These are phyloP conservation scores for Ogataea henricii DNA, from an alignment of 805 yeast species.

Conservation along the genomic window DNA sequence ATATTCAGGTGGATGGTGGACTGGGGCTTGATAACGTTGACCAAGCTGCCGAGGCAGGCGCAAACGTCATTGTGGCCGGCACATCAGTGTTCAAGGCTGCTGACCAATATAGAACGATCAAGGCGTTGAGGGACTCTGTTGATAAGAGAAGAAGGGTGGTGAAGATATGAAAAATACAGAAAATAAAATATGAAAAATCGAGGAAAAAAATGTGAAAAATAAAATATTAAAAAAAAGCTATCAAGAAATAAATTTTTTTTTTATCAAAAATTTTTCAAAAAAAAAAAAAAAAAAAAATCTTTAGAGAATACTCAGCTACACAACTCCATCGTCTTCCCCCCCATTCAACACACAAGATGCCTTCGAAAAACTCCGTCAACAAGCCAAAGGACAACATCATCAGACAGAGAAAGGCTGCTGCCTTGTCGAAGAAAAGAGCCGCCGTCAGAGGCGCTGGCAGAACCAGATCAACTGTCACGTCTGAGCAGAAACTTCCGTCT, in stretches of 20 bases:
- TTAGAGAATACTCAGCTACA: too few species aligned
- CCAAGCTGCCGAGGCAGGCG: constrained; percentile 93
- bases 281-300: constrained; percentile 5
- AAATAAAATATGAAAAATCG: constrained; percentile 19
- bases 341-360: constrained; percentile 47
- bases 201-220: neutral
- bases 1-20: constrained; percentile 98
- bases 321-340: too few species aligned
- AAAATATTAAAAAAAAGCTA: neutral
- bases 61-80: constrained; percentile 98
- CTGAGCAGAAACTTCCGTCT: constrained; percentile 15
- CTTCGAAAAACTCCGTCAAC: constrained; percentile 79
- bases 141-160: constrained; percentile 22
- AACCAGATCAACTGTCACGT: constrained; percentile 5
- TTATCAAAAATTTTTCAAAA: constrained; percentile 8
- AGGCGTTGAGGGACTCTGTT: constrained; percentile 64
- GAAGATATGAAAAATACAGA: neutral
- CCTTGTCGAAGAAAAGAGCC: constrained; percentile 57
- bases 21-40: constrained; percentile 84
- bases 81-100: constrained; percentile 87
- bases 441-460: constrained; percentile 25
- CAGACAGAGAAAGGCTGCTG: constrained; percentile 50
- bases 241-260: constrained; percentile 4
- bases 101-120: constrained; percentile 75
- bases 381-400: constrained; percentile 67